Base-by-base conservation (phyloP, 2,329 filamentous ascomycete genomes). In the Cladophialophora carrionii region DNA sequence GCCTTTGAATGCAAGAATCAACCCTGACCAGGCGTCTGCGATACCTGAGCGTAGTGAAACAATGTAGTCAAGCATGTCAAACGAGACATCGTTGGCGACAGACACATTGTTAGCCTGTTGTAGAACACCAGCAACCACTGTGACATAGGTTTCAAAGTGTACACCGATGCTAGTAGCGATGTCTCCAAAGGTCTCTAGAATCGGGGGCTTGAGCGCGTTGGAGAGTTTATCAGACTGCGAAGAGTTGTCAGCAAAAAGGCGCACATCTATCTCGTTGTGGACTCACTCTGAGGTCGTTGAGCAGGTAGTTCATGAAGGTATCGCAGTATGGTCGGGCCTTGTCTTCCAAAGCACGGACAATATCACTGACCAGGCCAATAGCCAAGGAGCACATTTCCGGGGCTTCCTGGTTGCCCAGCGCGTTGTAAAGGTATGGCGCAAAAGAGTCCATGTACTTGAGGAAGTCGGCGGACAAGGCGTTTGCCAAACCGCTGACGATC, bases 11-110 rank as follows among this genome's bases (percentile, higher is more conserved):
- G 95, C 92, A 77, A 94, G 88, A 75, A 99, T 92, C 71, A 96
- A 95, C 71, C 95, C 95, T 73, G 93, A 92, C 93, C 96, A 99
- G 37, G 95, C 95, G 83, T 99, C 95, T 89, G 98, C 96, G 71
- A 99, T 98, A 72, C 94, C 95, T 76, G 99, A 96, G 61, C 95
- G 89, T 56, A 99, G 85, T 22, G 93, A 96, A 70, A 96, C 87
- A 72, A 99, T 89, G 76, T 99, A 99, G 79, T 98, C 94, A 64
- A 93, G 89, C 90, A 98, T 96, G 79, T 99, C 95, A 73, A 93
- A 95, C 57, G 90, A 90, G 65, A 90, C 88, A 71, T 97, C 92
- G 31, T 88, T 84, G 63, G 87, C 87, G 49, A 91, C 87, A 34
- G 88, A 90, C 63, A 99, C 92, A 52, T 85, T 88, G 20, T 92